A percentile compares a stretch with the other conserved stretches of the same genome.
Conservation (phyloP, 2,329 filamentous ascomycete species). For the Cytospora piceae region DNA sequence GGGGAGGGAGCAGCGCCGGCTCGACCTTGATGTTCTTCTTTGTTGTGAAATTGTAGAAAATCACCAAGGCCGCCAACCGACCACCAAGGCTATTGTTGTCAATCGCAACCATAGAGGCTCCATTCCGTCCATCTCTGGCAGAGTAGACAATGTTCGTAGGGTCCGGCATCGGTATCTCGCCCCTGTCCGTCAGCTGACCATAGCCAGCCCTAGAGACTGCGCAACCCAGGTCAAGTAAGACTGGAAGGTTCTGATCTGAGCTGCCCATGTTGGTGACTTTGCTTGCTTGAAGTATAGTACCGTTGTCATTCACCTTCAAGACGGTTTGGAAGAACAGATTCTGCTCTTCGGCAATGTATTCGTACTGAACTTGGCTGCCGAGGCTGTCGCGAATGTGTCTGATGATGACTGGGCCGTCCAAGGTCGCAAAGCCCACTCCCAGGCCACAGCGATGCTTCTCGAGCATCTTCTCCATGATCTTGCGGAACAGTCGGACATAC, state of each 20-base stretch:
- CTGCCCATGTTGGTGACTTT: constrained; percentile 23
- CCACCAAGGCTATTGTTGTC: constrained; percentile 24
- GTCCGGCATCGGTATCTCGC: constrained; percentile 29
- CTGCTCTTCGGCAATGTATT: neutral
- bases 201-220: constrained; percentile 34
- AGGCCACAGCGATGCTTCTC: neutral
- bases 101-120: constrained; percentile 12
- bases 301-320: constrained; percentile 20
- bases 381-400: constrained; percentile 16
- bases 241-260: neutral
- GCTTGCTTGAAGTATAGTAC: constrained; percentile 26
- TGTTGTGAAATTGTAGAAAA: constrained; percentile 9
- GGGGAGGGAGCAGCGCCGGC: neutral
- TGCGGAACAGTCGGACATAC: constrained; percentile 31
- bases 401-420: constrained; percentile 14
- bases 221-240: constrained; percentile 20
- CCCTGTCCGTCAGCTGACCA: constrained; percentile 33
- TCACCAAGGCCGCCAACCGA: neutral
- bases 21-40: neutral
- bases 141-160: constrained; percentile 19
- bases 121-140: neutral
- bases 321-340: constrained; percentile 11
- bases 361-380: constrained; percentile 19
- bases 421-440: constrained; percentile 13
- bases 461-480: constrained; percentile 27